Evolutionary conservation across 73 alveolate species (phyloP).

Genomic region (Tetrahymena thermophila): DNA sequence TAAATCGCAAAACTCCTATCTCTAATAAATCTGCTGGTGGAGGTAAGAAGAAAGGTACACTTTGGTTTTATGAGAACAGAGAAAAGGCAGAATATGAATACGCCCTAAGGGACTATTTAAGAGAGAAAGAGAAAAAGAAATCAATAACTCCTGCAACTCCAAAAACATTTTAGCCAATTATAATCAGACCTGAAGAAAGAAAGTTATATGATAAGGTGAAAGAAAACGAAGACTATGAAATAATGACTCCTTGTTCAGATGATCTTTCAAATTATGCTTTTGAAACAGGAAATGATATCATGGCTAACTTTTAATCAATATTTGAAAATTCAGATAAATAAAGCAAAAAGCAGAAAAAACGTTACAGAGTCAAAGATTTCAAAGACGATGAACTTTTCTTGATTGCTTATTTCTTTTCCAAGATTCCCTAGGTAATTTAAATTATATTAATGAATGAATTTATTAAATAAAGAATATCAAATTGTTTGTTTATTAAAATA

Average conservation of each 20-base stretch:
- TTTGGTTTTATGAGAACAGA: not conserved
- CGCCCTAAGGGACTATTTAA: not conserved
- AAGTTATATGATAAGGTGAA: not conserved
- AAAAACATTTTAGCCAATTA: not conserved
- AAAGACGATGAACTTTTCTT: not conserved
- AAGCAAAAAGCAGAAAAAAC: not conserved
- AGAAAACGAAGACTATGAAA: not conserved
- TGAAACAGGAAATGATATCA: not conserved
- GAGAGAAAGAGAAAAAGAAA: not conserved
- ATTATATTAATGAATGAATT: too few species aligned
- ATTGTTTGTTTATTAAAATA: too few species aligned
- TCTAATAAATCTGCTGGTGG: not conserved
- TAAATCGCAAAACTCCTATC: not conserved
- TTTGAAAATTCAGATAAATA: not conserved
- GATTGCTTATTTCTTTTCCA: not conserved
- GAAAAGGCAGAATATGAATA: not conserved
- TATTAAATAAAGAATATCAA: too few species aligned
- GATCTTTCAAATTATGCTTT: not conserved
- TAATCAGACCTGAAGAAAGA: not conserved
- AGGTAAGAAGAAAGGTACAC: not conserved
- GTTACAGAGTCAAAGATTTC: not conserved
- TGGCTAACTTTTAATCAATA: not conserved
- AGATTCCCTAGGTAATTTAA: not conserved
- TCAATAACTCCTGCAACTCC: not conserved
- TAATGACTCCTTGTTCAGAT: not conserved